A percentile compares a stretch with the other conserved stretches of the same genome.
Evolutionary conservation across 2,329 filamentous ascomycete genomes (phyloP).

Genomic region (Beauveria sp.): DNA sequence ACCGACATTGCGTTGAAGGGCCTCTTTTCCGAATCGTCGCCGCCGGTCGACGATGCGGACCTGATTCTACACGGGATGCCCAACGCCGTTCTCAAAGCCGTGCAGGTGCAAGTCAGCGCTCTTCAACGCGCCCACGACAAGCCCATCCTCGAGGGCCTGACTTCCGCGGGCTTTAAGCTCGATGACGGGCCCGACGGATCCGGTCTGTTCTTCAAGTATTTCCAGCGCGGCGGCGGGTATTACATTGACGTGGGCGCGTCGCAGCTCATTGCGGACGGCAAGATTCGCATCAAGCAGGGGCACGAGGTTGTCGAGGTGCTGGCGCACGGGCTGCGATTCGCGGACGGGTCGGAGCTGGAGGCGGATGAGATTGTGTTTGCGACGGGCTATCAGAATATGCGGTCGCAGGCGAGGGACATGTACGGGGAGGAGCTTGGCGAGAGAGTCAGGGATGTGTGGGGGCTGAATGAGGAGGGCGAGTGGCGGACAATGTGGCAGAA

Average conservation of each 20-base stretch:
- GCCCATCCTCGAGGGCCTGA: constrained; percentile 35
- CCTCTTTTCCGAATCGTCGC: constrained; percentile 42
- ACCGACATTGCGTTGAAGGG: constrained; percentile 45
- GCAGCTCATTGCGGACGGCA: constrained; percentile 53
- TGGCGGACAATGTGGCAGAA: constrained; percentile 49
- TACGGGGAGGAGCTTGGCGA: constrained; percentile 56
- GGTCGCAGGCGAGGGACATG: constrained; percentile 50
- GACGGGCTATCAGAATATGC: constrained; percentile 63
- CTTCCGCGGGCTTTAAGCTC: constrained; percentile 48
- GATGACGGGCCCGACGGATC: constrained; percentile 45
- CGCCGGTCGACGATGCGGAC: constrained; percentile 60
- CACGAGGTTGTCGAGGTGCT: constrained; percentile 46
- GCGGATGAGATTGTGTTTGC: constrained; percentile 58
- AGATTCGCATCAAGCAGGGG: constrained; percentile 55
- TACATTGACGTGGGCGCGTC: constrained; percentile 63
- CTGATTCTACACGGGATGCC: constrained; percentile 51
- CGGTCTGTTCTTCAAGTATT: constrained; percentile 50
- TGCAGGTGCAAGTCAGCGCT: constrained; percentile 38
- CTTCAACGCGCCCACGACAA: constrained; percentile 28
- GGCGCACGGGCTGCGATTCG: constrained; percentile 35
- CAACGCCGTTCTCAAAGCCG: constrained; percentile 49
- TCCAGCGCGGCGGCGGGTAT: constrained; percentile 60
- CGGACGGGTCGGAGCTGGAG: constrained; percentile 47
- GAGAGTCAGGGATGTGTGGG: constrained; percentile 53
- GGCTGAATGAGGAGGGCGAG: constrained; percentile 50